Evolutionary conservation across 129 eudicot genomes (phyloP).

Genomic region (Cynara cardunculus): DNA sequence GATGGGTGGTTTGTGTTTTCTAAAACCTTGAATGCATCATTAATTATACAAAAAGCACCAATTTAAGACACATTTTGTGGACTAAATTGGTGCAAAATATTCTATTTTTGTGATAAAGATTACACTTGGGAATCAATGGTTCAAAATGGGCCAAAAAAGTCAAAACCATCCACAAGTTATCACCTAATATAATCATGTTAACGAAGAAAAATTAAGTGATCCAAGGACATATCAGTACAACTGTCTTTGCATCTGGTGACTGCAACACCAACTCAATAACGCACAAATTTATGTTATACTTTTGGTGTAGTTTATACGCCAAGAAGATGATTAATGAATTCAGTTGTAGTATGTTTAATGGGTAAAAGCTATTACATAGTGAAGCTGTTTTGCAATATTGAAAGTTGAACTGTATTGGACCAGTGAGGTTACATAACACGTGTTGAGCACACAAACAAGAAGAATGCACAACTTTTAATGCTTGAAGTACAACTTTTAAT

Average conservation of each 20-base stretch:
- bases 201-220: conserved; percentile 15
- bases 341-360: neutral
- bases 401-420: neutral
- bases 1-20: neutral
- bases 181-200: conserved; percentile 24
- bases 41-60: neutral
- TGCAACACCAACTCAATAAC: conserved; percentile 2
- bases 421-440: neutral
- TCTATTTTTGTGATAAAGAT: neutral
- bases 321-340: neutral
- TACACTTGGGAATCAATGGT: conserved; percentile 12
- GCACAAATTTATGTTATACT: neutral
- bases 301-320: neutral
- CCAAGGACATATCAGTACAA: neutral
- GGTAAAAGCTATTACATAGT: neutral
- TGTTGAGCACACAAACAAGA: neutral
- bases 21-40: neutral
- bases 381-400: neutral
- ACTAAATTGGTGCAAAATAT: neutral
- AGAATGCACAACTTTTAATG: neutral
- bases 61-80: conserved; percentile 7
- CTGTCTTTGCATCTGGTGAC: neutral
- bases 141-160: conserved; percentile 13
- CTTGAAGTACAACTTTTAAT: neutral
- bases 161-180: conserved; percentile 24